Evolutionary conservation across 768 basidiomycete genomes (phyloP).

Genomic region (Xerocomus spinulosus): DNA sequence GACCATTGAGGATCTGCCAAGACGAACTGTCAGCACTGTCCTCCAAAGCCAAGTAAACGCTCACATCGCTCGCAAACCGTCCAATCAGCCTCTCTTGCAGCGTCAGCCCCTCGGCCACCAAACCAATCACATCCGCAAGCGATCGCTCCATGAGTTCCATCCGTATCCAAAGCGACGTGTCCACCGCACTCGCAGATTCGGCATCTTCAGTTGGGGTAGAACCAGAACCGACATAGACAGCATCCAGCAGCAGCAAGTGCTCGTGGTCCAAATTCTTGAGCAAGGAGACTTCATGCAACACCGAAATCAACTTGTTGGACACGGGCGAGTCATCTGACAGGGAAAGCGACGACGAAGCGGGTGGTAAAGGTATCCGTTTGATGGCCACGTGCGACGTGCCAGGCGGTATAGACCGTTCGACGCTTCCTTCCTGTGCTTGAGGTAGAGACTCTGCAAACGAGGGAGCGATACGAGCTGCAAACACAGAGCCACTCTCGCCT

Average conservation of each 20-base stretch:
- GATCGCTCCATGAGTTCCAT: constrained; percentile 92
- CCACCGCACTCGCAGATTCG: constrained; percentile 21
- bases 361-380: constrained; percentile 61
- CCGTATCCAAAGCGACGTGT: constrained; percentile 73
- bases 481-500: constrained; percentile 77
- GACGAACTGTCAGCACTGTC: not conserved
- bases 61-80: constrained; percentile 71
- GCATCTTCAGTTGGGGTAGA: constrained; percentile 28
- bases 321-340: constrained; percentile 30
- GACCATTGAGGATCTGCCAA: constrained; percentile 55
- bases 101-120: constrained; percentile 57
- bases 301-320: constrained; percentile 58
- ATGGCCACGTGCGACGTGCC: constrained; percentile 59
- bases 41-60: constrained; percentile 25
- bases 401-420: constrained; percentile 24
- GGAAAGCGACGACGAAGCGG: constrained; percentile 28
- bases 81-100: constrained; percentile 68
- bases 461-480: constrained; percentile 34
- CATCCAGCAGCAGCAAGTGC: constrained; percentile 64
- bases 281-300: constrained; percentile 56
- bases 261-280: constrained; percentile 55
- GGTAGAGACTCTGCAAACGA: constrained; percentile 10
- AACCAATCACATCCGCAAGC: constrained; percentile 71
- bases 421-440: not conserved
- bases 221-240: constrained; percentile 58